Conservation (phyloP, 2,329 filamentous ascomycete genomes). For the Ascosphaera apis region DNA sequence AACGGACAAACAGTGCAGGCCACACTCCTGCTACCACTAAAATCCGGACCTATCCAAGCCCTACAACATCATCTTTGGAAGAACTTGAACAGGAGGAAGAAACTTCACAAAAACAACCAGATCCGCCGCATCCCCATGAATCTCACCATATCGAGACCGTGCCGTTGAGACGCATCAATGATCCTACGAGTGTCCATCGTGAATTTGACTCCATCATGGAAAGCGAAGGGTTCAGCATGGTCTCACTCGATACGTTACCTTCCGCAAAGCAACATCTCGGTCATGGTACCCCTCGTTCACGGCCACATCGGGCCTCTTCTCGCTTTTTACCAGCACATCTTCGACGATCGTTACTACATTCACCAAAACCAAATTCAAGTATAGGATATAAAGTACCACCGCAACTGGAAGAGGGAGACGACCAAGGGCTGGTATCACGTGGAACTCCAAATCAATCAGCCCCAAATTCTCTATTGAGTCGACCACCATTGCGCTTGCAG, state of each 20-base stretch:
- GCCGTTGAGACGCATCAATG: conserved; percentile 3
- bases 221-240: conserved; percentile 35
- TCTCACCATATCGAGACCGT: neutral
- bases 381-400: neutral
- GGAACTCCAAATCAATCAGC: neutral
- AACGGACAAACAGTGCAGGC: conserved; percentile 14
- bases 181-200: conserved; percentile 20
- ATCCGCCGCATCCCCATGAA: neutral
- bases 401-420: neutral
- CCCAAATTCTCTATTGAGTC: neutral
- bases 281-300: neutral
- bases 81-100: conserved; percentile 13
- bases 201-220: conserved; percentile 33
- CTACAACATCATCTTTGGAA: conserved; percentile 15
- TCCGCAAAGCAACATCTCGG: conserved; percentile 23
- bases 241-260: conserved; percentile 29
- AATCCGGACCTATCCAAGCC: conserved; percentile 17
- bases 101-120: conserved; percentile 6
- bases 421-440: neutral
- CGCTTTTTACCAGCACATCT: neutral
- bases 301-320: neutral
- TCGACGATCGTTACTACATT: neutral
- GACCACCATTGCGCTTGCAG: neutral
- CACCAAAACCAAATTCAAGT: neutral
- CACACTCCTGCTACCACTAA: conserved; percentile 11